These are phyloP conservation scores for Erigeron philadelphicus DNA, from an alignment of 140 eudicot species.

Conservation along the genomic window DNA sequence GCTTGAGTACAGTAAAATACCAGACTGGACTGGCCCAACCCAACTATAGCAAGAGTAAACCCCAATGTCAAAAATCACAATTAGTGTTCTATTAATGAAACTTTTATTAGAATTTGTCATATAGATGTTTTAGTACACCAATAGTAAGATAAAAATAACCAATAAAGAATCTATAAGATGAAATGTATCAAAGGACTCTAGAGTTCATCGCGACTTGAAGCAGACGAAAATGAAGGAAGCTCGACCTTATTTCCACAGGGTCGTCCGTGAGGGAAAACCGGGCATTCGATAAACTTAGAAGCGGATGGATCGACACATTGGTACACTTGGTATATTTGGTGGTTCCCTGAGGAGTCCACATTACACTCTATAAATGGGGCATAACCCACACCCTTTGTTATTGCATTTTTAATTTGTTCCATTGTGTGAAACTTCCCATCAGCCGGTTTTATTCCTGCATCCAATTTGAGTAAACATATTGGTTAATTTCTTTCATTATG, in stretches of 20 bases:
- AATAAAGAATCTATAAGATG: not conserved
- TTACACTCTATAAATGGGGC: conserved; percentile 74
- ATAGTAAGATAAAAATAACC: no score
- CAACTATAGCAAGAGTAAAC: no score
- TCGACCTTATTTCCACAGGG: conserved; percentile 48
- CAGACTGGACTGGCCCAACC: no score
- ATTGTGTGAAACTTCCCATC: conserved; percentile 44
- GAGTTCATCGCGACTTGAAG: conserved; percentile 39
- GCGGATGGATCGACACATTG: conserved; percentile 67
- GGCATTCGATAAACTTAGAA: conserved; percentile 61
- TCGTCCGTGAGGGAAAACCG: conserved; percentile 61
- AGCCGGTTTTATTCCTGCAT: conserved; percentile 57
- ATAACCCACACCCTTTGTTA: conserved; percentile 49
- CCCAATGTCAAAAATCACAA: no score
- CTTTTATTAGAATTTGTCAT: no score
- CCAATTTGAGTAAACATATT: not conserved
- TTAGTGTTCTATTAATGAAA: no score
- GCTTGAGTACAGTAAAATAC: no score
- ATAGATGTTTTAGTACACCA: no score
- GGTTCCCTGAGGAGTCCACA: conserved; percentile 54
- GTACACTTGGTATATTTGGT: conserved; percentile 76
- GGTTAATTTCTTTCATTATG: not conserved
- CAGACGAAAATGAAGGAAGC: conserved; percentile 60
- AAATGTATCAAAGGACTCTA: conserved; percentile 17
- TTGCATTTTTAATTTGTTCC: conserved; percentile 56